Base-by-base conservation (phyloP, 108 stramenopile genomes). In the Asterionellopsis glacialis region DNA sequence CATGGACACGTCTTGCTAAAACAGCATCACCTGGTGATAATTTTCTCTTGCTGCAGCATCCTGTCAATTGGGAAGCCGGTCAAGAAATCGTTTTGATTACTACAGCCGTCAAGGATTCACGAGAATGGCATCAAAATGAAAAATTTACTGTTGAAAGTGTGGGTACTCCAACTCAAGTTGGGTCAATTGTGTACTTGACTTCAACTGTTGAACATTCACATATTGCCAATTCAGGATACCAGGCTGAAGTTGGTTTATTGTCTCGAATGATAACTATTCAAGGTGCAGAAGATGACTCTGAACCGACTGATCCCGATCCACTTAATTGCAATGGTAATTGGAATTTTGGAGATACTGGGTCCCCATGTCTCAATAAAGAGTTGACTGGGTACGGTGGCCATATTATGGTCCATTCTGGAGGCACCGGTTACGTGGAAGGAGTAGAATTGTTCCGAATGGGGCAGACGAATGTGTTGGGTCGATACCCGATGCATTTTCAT, bases 331-430 rank as follows among this genome's bases (percentile, higher is more conserved):
- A 23, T 27, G 61, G 47, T 16, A 25, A 42, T 16, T 49, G 56
- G 53, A 50, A 33, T 38, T 41, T 22, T 24, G 68, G 68, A 21
- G 18, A 27, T 18, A 68, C 33, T 39, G 42, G 14, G 24, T 56
- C 57, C 33, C 76, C 74, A 15, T 76, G 76, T 19, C 43, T 40
- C 7, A 38, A 64, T 52, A 74, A 27, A 18, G 22, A 58, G 16
- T 39, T 68, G n/a, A 76, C 75, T 16, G 78, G 75, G 1, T 79
- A 63, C 57, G 82, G 82, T 12, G 81, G 81, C 0, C 81, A 82
- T 43, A 57, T 72, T 52, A 76, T 80, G 38, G 41, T 67, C 24
- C 51, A 41, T 15, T 39, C 54, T 5, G 64, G 59, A 21, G 77
- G 69, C 16, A 27, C 23, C 7, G 72, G 56, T 12, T 59, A 45